Conservation (phyloP, 23 red algal species). For the Agarophyton chilense region DNA sequence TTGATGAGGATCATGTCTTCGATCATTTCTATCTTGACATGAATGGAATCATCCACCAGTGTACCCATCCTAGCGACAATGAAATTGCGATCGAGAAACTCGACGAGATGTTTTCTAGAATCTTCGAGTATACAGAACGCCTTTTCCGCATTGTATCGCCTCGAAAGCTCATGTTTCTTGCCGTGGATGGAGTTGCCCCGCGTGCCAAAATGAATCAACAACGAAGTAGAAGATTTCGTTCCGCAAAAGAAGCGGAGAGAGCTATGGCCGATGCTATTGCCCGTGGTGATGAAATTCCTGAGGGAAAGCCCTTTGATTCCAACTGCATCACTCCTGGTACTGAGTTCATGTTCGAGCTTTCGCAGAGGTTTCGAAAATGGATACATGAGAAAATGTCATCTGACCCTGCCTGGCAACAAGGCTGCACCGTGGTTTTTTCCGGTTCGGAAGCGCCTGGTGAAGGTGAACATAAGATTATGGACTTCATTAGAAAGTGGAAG, state of each 20-base stretch:
- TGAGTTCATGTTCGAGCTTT: slow-evolving; percentile 88
- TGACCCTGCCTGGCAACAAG: slow-evolving; percentile 78
- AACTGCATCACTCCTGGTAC: slow-evolving; percentile 99
- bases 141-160: slow-evolving; percentile 93
- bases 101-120: slow-evolving; percentile 87
- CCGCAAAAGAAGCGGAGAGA: slow-evolving; percentile 95
- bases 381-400: slow-evolving; percentile 74
- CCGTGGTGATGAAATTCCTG: slow-evolving; percentile 67
- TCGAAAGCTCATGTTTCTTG: slow-evolving; percentile 84
- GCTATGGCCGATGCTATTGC: slow-evolving; percentile 80
- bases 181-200: slow-evolving; percentile 97
- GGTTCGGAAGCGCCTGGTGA: slow-evolving; percentile 92
- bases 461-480: slow-evolving; percentile 98
- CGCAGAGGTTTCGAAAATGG: slow-evolving; percentile 57
- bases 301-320: slow-evolving; percentile 83
- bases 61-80: slow-evolving; percentile 85
- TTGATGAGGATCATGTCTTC: slow-evolving; percentile 91
- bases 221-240: slow-evolving; percentile 90
- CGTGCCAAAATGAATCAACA: slow-evolving; percentile 99
- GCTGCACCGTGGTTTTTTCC: slow-evolving; percentile 86
- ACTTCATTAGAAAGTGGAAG: slow-evolving; percentile 88
- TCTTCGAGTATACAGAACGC: slow-evolving; percentile 93
- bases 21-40: slow-evolving; percentile 99
- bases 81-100: slow-evolving; percentile 59
- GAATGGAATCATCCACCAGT: slow-evolving; percentile 99